Conservation (phyloP, 192 early-diverging fungal species). For the Phycomyces nitens region DNA sequence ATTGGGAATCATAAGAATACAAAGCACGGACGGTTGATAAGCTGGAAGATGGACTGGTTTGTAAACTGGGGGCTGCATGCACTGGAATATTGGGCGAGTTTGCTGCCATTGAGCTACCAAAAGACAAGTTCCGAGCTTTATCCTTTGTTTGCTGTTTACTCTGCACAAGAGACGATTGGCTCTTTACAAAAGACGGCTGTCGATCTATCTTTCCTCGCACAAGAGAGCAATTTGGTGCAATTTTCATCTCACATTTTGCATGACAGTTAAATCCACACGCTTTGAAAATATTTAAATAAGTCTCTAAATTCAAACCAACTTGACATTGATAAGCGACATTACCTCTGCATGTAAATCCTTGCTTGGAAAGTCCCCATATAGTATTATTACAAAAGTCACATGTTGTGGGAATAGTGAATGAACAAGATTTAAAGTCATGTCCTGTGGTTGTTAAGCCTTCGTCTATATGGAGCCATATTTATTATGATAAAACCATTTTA, state of each 20-base stretch:
- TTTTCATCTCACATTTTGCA: conserved; percentile 78
- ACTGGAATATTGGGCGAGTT: background rate
- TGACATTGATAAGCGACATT: background rate
- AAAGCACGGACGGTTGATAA: conserved; percentile 33
- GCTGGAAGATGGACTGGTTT: background rate
- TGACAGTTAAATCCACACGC: conserved; percentile 73
- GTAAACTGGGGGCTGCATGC: background rate
- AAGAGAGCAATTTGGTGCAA: conserved; percentile 61
- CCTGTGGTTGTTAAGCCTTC: conserved; percentile 42
- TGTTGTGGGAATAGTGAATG: conserved; percentile 71
- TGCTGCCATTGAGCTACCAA: background rate
- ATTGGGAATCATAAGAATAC: conserved; percentile 60
- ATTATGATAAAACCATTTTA: conserved; percentile 8
- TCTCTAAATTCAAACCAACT: background rate
- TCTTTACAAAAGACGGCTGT: conserved; percentile 18
- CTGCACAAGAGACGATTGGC: background rate
- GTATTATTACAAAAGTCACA: conserved; percentile 72
- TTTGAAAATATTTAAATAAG: background rate
- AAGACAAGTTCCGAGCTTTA: background rate
- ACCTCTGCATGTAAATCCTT: conserved; percentile 66
- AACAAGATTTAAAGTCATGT: conserved; percentile 65
- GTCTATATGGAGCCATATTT: conserved; percentile 45
- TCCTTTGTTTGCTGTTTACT: background rate
- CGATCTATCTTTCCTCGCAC: conserved; percentile 49
- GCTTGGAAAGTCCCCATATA: conserved; percentile 77